These are phyloP conservation scores for Cystobasidium onofrii DNA, from an alignment of 768 basidiomycete genomes.

Conservation along the genomic window DNA sequence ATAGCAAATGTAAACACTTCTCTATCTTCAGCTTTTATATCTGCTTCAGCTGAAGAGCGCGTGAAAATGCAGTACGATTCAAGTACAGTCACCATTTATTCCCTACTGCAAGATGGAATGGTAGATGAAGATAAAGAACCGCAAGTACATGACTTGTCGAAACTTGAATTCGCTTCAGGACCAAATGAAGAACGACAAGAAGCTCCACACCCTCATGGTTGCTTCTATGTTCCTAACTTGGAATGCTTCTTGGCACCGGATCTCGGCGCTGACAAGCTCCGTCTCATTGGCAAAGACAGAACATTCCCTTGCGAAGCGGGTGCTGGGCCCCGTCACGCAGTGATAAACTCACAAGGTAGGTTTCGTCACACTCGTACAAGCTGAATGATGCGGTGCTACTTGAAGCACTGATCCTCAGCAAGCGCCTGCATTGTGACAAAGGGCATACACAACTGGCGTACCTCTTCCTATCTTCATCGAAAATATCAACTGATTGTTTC, in stretches of 20 bases:
- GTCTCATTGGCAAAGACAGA: constrained; percentile 51
- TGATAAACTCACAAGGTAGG: constrained; percentile 53
- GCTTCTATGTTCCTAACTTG: constrained; percentile 51
- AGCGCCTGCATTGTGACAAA: not conserved
- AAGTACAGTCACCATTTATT: constrained; percentile 7
- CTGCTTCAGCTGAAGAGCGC: not conserved
- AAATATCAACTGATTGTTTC: no score
- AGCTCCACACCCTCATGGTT: constrained; percentile 69
- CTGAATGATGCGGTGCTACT: not conserved
- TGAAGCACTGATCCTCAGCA: not conserved
- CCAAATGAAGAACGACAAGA: constrained; percentile 63
- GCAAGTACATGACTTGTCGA: not conserved
- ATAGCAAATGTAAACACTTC: constrained; percentile 26
- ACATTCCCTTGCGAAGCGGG: constrained; percentile 53
- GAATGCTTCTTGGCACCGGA: constrained; percentile 65
- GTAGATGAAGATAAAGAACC: not conserved
- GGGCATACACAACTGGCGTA: not conserved
- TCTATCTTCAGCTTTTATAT: not conserved
- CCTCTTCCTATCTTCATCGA: no score
- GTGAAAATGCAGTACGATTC: constrained; percentile 12
- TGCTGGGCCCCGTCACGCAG: constrained; percentile 64
- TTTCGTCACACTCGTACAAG: not conserved
- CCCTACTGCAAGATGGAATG: not conserved
- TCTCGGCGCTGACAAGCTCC: constrained; percentile 64
- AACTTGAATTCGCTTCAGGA: constrained; percentile 47